Conservation (phyloP, 331 rosid species). For the Prunus yedoensis region DNA sequence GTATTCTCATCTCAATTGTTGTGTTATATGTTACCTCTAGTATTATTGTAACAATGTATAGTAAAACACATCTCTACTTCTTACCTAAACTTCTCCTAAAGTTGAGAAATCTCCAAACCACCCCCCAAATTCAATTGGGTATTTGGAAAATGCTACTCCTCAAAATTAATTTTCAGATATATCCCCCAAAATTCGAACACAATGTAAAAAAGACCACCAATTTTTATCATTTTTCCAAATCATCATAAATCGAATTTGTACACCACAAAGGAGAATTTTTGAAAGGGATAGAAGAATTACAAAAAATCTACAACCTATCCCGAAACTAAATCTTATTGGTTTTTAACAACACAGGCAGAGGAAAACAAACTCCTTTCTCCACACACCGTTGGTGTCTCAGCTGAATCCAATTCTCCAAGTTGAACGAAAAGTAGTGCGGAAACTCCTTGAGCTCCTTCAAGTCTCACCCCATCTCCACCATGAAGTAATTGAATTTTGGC, state of each 20-base stretch:
- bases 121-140: too few relatives aligned
- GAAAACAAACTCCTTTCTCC: conserved; percentile 77
- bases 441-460: conserved; percentile 79
- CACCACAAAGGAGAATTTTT: conserved; percentile 75
- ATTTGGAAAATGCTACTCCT: too few relatives aligned
- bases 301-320: conserved; percentile 65
- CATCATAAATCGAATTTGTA: conserved; percentile 28
- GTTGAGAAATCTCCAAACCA: too few relatives aligned
- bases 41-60: too few relatives aligned
- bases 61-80: too few relatives aligned
- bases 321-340: conserved; percentile 33
- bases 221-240: not conserved
- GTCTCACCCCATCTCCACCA: conserved; percentile 86
- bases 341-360: conserved; percentile 71
- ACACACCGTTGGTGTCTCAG: conserved; percentile 81
- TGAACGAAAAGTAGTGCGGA: conserved; percentile 85
- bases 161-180: too few relatives aligned
- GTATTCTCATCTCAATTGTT: too few relatives aligned
- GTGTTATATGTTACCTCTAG: too few relatives aligned
- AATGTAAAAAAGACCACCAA: not conserved
- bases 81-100: too few relatives aligned
- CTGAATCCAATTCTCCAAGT: conserved; percentile 81
- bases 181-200: too few relatives aligned
- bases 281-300: conserved; percentile 75
- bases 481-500: conserved; percentile 82